Conservation (phyloP, 805 yeast genomes). For the Saccharomycopsis vini region DNA sequence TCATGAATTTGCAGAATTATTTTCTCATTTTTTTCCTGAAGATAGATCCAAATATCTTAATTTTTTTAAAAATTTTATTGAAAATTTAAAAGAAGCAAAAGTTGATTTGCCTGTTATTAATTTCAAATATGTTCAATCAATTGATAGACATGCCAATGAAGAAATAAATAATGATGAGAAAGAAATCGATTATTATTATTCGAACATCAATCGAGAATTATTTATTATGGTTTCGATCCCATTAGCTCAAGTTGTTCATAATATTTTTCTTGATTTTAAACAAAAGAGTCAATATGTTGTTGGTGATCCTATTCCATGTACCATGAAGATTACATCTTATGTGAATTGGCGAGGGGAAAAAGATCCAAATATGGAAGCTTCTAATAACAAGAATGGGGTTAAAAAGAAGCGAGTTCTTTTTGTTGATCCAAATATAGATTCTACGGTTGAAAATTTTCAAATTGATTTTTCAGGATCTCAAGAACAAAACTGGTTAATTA, state of each 20-base stretch:
- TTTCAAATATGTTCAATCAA: slow-evolving; percentile 7
- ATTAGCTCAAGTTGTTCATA: slow-evolving; percentile 48
- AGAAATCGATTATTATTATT: slow-evolving; percentile 7
- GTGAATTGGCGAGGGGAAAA: slow-evolving; percentile 34
- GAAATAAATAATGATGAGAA: slow-evolving; percentile 3
- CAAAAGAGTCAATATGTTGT: slow-evolving; percentile 40
- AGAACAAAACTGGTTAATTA: slow-evolving; percentile 75
- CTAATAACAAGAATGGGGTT: neutral
- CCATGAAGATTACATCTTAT: slow-evolving; percentile 35
- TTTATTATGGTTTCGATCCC: slow-evolving; percentile 57
- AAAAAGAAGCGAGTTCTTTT: slow-evolving; percentile 19
- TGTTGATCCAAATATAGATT: slow-evolving; percentile 17
- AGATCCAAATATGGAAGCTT: neutral
- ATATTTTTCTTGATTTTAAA: slow-evolving; percentile 35
- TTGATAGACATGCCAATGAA: neutral
- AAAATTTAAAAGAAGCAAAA: slow-evolving; percentile 5
- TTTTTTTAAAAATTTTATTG: slow-evolving; percentile 15
- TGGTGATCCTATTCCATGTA: slow-evolving; percentile 52
- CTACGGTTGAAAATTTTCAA: slow-evolving; percentile 29
- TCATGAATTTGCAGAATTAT: slow-evolving; percentile 13
- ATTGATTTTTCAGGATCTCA: slow-evolving; percentile 40
- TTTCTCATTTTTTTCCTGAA: slow-evolving; percentile 15
- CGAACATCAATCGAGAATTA: slow-evolving; percentile 24
- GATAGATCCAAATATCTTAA: slow-evolving; percentile 14
- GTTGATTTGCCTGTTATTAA: slow-evolving; percentile 6